These are phyloP conservation scores for Petrea volubilis DNA, from an alignment of 257 asterid species.

Conservation along the genomic window DNA sequence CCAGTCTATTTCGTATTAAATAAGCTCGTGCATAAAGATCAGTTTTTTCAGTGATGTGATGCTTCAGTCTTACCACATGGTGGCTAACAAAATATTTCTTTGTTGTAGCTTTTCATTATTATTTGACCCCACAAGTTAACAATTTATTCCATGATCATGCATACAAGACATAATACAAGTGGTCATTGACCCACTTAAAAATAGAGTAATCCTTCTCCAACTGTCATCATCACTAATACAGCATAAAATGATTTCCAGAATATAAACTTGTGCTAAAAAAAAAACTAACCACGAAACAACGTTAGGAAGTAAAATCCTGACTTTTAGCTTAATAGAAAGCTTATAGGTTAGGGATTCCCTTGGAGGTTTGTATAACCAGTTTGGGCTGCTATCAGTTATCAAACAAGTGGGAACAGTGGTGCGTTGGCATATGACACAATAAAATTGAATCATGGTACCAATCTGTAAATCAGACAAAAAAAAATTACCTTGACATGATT, in stretches of 20 bases:
- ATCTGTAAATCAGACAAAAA: not conserved
- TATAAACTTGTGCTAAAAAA: too few relatives aligned
- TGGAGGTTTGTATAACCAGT: not conserved
- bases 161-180: not conserved
- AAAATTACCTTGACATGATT: conserved; percentile 57
- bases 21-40: not conserved
- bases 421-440: not conserved
- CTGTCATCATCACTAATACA: not conserved
- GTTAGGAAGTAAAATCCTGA: conserved; percentile 1
- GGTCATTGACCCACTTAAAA: not conserved
- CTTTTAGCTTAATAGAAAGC: not conserved
- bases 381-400: not conserved
- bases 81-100: not conserved
- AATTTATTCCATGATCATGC: not conserved
- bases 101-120: not conserved
- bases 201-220: not conserved
- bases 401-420: not conserved
- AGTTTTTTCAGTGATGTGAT: not conserved
- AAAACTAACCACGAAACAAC: too few relatives aligned
- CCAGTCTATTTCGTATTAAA: not conserved
- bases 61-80: not conserved
- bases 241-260: not conserved
- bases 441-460: conserved; percentile 13
- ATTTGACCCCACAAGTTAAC: not conserved
- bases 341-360: not conserved